Conservation (phyloP, 106 monocot species). For the Dendrobium chrysotoxum region DNA sequence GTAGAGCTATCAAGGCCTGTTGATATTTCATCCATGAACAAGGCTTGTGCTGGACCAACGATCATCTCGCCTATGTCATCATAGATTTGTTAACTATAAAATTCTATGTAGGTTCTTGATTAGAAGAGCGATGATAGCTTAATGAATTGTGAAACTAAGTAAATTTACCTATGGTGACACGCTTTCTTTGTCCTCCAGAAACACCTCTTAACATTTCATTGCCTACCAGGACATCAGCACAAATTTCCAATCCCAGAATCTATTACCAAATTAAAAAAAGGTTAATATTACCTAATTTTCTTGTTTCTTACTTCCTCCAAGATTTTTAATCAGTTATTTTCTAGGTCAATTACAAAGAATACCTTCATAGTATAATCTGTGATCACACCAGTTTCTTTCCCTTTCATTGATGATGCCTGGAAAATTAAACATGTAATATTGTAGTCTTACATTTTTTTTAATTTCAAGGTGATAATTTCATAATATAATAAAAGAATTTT, state of each 20-base stretch:
- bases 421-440: too few species aligned
- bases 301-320: too few species aligned
- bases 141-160: not conserved
- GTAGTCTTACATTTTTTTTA: too few species aligned
- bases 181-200: slow-evolving; percentile 15
- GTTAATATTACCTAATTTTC: too few species aligned
- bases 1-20: slow-evolving; percentile 60
- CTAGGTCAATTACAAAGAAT: not conserved
- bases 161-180: slow-evolving; percentile 13
- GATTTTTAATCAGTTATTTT: too few species aligned
- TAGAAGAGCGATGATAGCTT: not conserved
- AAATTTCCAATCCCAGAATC: slow-evolving; percentile 20
- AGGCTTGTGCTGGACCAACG: slow-evolving; percentile 40
- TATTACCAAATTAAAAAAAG: not conserved
- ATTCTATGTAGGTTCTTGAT: not conserved
- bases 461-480: too few species aligned
- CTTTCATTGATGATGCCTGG: not conserved
- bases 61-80: slow-evolving; percentile 36
- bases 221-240: slow-evolving; percentile 13
- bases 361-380: not conserved
- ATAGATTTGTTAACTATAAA: not conserved
- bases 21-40: slow-evolving; percentile 65
- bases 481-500: too few species aligned
- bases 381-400: not conserved
- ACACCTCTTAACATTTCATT: slow-evolving; percentile 13